Conservation (phyloP, 148 eudicot species). For the Beta vulgaris region DNA sequence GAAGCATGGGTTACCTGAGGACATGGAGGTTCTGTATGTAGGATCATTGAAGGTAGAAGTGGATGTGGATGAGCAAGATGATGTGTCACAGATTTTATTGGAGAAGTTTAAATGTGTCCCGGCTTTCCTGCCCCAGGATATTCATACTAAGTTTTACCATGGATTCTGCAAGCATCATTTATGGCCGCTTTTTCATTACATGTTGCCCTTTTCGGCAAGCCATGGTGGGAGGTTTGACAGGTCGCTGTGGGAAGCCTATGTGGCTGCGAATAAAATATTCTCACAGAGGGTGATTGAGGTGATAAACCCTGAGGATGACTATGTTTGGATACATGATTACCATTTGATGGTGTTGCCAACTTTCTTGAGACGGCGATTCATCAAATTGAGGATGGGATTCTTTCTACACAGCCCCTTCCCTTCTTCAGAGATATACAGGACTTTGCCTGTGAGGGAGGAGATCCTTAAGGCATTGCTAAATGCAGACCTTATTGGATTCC, state of each 20-base stretch:
- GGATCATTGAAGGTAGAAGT: slow-evolving; percentile 39
- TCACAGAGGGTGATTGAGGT: slow-evolving; percentile 44
- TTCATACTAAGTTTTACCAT: slow-evolving; percentile 31
- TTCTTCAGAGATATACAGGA: slow-evolving; percentile 42
- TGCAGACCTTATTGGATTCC: slow-evolving; percentile 44
- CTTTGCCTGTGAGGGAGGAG: slow-evolving; percentile 43
- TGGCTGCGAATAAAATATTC: slow-evolving; percentile 40
- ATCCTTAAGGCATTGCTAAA: slow-evolving; percentile 41
- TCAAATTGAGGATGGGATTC: slow-evolving; percentile 38
- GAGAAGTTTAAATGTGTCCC: slow-evolving; percentile 45
- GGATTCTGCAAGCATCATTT: slow-evolving; percentile 48
- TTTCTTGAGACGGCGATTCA: slow-evolving; percentile 37
- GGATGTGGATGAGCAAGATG: slow-evolving; percentile 36
- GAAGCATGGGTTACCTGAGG: slow-evolving; percentile 43
- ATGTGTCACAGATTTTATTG: slow-evolving; percentile 37
- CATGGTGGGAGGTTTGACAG: slow-evolving; percentile 43
- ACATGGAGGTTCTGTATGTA: slow-evolving; percentile 40
- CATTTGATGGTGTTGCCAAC: slow-evolving; percentile 46
- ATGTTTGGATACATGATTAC: slow-evolving; percentile 43
- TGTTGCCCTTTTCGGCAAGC: slow-evolving; percentile 40
- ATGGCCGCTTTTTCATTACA: slow-evolving; percentile 48
- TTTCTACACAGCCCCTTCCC: slow-evolving; percentile 46
- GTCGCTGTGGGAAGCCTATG: slow-evolving; percentile 44
- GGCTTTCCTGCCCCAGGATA: slow-evolving; percentile 34
- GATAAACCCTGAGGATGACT: slow-evolving; percentile 40